Percentiles rank a stretch among this genome's conserved stretches.
phyloP scores from a whole-genome alignment of 202 grass and related monocot species.

The Panicum hallii region DNA sequence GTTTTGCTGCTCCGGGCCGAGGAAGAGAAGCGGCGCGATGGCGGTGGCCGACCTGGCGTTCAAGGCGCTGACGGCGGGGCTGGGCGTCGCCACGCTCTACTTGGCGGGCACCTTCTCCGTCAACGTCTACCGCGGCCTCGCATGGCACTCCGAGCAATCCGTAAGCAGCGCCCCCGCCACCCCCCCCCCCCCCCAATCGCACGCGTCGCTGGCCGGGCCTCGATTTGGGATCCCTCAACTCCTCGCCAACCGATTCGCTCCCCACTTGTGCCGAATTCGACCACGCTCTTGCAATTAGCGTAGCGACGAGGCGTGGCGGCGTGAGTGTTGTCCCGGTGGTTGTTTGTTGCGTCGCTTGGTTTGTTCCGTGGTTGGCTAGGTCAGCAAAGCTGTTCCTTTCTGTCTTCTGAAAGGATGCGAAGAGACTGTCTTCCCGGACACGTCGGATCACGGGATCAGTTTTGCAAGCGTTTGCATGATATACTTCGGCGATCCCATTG shows the following conservation, averaged over 20 bases:
- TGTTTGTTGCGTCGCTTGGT: neutral
- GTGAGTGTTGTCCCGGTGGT: neutral
- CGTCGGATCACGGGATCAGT: neutral
- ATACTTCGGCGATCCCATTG: neutral
- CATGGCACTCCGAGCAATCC: conserved; percentile 89
- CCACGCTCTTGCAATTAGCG: neutral
- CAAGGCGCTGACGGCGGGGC: conserved; percentile 78
- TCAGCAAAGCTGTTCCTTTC: neutral
- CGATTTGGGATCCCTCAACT: neutral
- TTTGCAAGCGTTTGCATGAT: neutral
- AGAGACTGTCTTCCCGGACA: neutral
- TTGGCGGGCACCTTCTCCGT: conserved; percentile 82
- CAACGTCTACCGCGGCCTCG: conserved; percentile 90
- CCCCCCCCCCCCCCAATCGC: neutral
- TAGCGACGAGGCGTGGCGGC: neutral
- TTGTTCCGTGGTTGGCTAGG: neutral
- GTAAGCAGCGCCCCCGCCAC: conserved; percentile 43
- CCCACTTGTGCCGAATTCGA: neutral
- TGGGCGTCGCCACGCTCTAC: conserved; percentile 81
- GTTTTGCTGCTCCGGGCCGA: conserved; percentile 23
- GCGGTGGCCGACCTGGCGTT: conserved; percentile 63
- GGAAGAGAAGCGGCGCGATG: conserved; percentile 27
- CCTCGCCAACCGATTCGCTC: neutral
- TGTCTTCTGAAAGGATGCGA: neutral
- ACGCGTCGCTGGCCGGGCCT: neutral